Conservation (phyloP, 306 rosid genomes). For the Bauhinia variegata region DNA sequence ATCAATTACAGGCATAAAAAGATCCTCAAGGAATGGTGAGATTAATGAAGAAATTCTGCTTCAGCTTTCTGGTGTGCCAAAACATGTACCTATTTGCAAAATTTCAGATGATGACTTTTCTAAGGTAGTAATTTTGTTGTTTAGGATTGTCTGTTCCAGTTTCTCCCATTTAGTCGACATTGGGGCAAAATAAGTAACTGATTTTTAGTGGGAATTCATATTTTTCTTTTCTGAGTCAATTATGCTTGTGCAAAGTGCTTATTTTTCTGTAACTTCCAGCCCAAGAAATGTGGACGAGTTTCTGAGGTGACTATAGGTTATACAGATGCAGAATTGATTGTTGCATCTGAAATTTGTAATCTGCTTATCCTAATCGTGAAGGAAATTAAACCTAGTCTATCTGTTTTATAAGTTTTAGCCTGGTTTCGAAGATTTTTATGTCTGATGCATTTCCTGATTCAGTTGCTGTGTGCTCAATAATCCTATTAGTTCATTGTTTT, state of each 20-base stretch:
- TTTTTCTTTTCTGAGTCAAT: too few species aligned
- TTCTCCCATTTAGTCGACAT: constrained; percentile 10
- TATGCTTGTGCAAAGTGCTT: constrained; percentile 10
- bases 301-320: too few species aligned
- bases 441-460: neutral
- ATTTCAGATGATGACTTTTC: constrained; percentile 74
- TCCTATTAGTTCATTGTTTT: constrained; percentile 23
- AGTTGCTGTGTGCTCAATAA: constrained; percentile 24
- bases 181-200: constrained; percentile 23
- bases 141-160: constrained; percentile 19
- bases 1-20: constrained; percentile 55
- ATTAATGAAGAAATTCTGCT: constrained; percentile 48
- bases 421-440: constrained; percentile 20
- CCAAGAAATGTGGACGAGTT: too few species aligned
- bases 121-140: constrained; percentile 54
- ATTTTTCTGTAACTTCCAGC: constrained; percentile 18
- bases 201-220: constrained; percentile 21
- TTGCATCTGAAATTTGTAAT: constrained; percentile 8
- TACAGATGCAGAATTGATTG: constrained; percentile 28
- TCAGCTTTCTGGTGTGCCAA: constrained; percentile 50
- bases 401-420: neutral
- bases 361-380: constrained; percentile 15
- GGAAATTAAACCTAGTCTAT: constrained; percentile 18
- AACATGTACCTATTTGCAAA: constrained; percentile 53
- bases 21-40: constrained; percentile 39